Conservation (phyloP, 306 rosid genomes). For the Cicer arietinum region DNA sequence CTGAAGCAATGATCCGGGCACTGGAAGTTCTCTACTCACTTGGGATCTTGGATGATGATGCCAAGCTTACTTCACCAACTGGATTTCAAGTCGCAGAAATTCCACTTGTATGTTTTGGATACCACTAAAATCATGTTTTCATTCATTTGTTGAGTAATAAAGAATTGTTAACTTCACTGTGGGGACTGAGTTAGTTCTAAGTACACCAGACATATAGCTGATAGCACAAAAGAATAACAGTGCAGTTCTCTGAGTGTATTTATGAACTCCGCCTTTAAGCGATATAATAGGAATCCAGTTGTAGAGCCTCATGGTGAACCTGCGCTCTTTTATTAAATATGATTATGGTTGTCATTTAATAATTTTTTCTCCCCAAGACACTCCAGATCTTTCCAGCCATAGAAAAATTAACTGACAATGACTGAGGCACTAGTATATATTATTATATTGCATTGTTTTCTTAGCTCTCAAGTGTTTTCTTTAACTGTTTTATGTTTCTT, state of each 20-base stretch:
- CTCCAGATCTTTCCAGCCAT: slow-evolving; percentile 9
- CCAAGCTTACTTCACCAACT: slow-evolving; percentile 90
- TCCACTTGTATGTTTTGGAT: slow-evolving; percentile 73
- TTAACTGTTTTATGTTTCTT: slow-evolving; percentile 1
- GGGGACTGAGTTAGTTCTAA: slow-evolving; percentile 24
- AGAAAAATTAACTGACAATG: slow-evolving; percentile 8
- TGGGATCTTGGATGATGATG: slow-evolving; percentile 87
- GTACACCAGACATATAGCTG: slow-evolving; percentile 13
- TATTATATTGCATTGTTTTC: slow-evolving; percentile 9
- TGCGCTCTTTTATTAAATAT: background rate
- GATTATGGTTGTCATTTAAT: background rate
- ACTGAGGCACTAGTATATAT: slow-evolving; percentile 27
- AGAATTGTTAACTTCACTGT: slow-evolving; percentile 24
- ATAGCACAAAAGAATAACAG: slow-evolving; percentile 16
- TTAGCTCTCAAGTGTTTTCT: slow-evolving; percentile 18
- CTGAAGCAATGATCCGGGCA: slow-evolving; percentile 95
- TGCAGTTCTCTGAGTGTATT: background rate
- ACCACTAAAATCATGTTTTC: slow-evolving; percentile 33
- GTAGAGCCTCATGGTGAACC: slow-evolving; percentile 18
- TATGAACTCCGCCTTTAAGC: slow-evolving; percentile 17
- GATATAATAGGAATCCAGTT: slow-evolving; percentile 6
- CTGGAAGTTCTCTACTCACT: slow-evolving; percentile 93
- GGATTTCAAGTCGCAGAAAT: slow-evolving; percentile 98
- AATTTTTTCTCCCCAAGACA: slow-evolving; percentile 11
- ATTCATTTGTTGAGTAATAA: slow-evolving; percentile 32